phyloP scores from a whole-genome alignment of 768 basidiomycete genomes.

The Agrocybe chaxingu region DNA sequence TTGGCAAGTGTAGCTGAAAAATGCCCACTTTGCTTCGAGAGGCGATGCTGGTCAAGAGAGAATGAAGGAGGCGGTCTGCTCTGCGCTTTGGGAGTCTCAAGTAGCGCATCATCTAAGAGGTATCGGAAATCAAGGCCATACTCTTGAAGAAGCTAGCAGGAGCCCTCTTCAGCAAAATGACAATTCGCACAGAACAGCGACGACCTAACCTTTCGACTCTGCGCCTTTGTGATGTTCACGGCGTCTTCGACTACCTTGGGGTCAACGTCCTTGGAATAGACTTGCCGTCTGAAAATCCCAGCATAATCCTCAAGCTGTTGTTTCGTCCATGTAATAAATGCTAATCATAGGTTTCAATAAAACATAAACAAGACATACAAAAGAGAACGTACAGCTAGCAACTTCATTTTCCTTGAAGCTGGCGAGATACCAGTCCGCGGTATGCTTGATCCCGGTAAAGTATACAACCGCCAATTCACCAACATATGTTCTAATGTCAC shows the following conservation, averaged over 20 bases:
- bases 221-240: constrained; percentile 67
- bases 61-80: constrained; percentile 25
- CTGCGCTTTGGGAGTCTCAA: constrained; percentile 43
- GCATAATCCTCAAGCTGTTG: constrained; percentile 80
- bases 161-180: background rate
- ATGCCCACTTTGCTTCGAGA: constrained; percentile 24
- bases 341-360: constrained; percentile 36
- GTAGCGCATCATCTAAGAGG: constrained; percentile 75
- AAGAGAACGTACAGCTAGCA: constrained; percentile 69
- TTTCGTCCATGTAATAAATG: constrained; percentile 93
- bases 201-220: constrained; percentile 74
- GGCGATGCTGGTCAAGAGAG: constrained; percentile 27
- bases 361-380: background rate
- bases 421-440: constrained; percentile 95
- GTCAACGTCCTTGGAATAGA: constrained; percentile 81
- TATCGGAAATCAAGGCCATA: constrained; percentile 93
- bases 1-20: constrained; percentile 10
- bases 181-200: background rate
- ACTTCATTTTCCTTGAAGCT: constrained; percentile 96
- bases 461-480: constrained; percentile 84
- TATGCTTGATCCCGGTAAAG: constrained; percentile 95
- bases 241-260: constrained; percentile 73
- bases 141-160: constrained; percentile 75
- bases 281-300: constrained; percentile 85
- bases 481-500: constrained; percentile 81